Evolutionary conservation across 208 protist species (phyloP), one percentile per base, ranked within the genome.

Genomic region (Borovskyia barvae): DNA sequence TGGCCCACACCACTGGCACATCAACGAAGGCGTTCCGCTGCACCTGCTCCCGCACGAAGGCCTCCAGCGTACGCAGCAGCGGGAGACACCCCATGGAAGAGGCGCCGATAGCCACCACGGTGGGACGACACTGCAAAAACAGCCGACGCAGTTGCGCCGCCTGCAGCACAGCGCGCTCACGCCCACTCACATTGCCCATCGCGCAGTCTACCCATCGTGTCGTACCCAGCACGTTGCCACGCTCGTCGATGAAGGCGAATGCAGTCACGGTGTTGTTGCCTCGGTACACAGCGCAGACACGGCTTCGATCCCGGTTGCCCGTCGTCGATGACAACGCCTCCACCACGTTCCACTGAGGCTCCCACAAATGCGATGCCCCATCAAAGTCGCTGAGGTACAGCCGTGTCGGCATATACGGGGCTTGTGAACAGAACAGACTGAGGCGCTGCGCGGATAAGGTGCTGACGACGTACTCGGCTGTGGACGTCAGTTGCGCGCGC

Each of bases 281-380:
- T 26, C 85, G 69, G 67, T 82, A 94, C 6, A 74, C 84, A 3
- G 75, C 85, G 64, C 88, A 94, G 4, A 94, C 82, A 56, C 85
- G 87, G 12, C 62, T 71, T 26, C 28, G 40, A 35, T 71, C 55
- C 3, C 42, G 64, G 33, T 43, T 5, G 26, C 35, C 53, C 22
- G 36, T 47, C 12, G 12, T 24, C 6, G 28, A 19, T 8, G 66
- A 63, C n/a, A 93, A 69, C 25, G 88, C 85, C 69, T 94, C 88
- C 24, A 92, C 85, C 12, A 90, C 56, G 68, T 94, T 94, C 83
- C 84, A 92, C 55, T 87, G 72, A 19, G 80, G 75, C 26, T 92
- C 77, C 88, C 88, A 94, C 45, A 72, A 49, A 5, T 80, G 69
- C 48, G 66, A 64, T 3, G 71, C 64, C 0, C 71, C 68, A 43